phyloP scores from a whole-genome alignment of 306 rosid species.

The Abrus precatorius region DNA sequence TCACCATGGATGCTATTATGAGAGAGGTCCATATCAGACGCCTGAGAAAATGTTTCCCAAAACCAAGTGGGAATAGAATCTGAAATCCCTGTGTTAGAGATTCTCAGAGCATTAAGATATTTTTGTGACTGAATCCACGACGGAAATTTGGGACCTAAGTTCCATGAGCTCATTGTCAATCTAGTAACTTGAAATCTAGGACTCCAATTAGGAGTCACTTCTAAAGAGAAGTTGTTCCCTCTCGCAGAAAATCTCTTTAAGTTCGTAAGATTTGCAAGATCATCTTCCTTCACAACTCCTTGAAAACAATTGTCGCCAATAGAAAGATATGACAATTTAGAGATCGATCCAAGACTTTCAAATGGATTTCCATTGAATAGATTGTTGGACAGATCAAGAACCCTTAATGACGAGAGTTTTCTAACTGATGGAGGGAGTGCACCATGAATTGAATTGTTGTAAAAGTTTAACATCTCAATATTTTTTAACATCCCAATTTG shows the following conservation, averaged over 20 bases:
- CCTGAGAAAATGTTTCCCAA: too few species aligned
- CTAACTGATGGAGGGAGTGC: background rate
- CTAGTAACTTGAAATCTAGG: background rate
- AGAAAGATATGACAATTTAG: background rate
- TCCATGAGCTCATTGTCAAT: background rate
- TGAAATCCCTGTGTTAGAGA: background rate
- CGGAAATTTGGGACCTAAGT: slow-evolving; percentile 31
- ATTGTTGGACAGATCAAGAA: background rate
- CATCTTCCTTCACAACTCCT: slow-evolving; percentile 2
- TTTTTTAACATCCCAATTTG: background rate
- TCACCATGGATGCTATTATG: too few species aligned
- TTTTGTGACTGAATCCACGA: slow-evolving; percentile 39
- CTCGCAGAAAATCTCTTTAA: background rate
- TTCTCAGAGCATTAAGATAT: background rate
- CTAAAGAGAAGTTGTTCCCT: background rate
- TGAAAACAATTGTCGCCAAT: background rate
- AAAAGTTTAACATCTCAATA: background rate
- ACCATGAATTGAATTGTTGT: background rate
- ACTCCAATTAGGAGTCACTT: slow-evolving; percentile 17
- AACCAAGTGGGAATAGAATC: too few species aligned
- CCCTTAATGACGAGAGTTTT: background rate
- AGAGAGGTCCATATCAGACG: too few species aligned
- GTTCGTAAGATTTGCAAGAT: slow-evolving; percentile 3
- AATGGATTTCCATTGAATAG: background rate
- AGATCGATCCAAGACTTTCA: background rate